Conservation (phyloP, 202 grass and related monocot genomes). For the Panicum hallii region DNA sequence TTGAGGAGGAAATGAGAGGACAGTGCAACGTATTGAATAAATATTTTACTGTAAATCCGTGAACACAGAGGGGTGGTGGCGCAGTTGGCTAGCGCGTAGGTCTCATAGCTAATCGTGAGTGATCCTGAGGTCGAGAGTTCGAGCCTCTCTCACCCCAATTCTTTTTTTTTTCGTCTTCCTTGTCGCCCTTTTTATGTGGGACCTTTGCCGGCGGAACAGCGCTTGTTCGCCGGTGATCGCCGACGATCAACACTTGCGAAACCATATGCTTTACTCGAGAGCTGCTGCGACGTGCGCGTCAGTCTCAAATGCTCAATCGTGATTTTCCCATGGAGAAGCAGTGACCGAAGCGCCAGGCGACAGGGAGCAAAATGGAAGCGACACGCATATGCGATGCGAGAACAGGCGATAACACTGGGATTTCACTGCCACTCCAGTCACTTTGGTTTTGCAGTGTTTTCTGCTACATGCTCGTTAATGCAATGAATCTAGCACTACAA, state of each 20-base stretch:
- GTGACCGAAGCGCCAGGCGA: too few relatives aligned
- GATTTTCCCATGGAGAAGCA: background rate
- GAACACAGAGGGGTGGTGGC: constrained; percentile 43
- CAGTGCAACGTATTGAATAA: too few relatives aligned
- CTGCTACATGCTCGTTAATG: background rate
- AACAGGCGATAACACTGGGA: background rate
- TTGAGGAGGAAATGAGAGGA: too few relatives aligned
- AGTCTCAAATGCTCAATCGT: background rate
- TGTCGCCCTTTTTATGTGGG: too few relatives aligned
- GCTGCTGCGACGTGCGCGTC: too few relatives aligned
- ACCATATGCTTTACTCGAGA: too few relatives aligned
- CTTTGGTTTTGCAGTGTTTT: background rate
- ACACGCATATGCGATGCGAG: too few relatives aligned
- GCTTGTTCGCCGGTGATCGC: too few relatives aligned
- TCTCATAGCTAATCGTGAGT: constrained; percentile 61
- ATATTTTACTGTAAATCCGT: too few relatives aligned
- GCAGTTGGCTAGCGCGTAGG: constrained; percentile 75
- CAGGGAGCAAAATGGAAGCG: too few relatives aligned
- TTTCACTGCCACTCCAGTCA: background rate
- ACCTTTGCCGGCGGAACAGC: too few relatives aligned
- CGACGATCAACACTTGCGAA: too few relatives aligned
- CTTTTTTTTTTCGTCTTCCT: background rate
- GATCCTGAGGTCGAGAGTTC: constrained; percentile 51
- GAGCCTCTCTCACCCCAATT: constrained; percentile 54
- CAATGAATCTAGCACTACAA: constrained; percentile 8